Evolutionary conservation across 2,329 filamentous ascomycete species (phyloP).

Genomic region (Alternaria sp.): DNA sequence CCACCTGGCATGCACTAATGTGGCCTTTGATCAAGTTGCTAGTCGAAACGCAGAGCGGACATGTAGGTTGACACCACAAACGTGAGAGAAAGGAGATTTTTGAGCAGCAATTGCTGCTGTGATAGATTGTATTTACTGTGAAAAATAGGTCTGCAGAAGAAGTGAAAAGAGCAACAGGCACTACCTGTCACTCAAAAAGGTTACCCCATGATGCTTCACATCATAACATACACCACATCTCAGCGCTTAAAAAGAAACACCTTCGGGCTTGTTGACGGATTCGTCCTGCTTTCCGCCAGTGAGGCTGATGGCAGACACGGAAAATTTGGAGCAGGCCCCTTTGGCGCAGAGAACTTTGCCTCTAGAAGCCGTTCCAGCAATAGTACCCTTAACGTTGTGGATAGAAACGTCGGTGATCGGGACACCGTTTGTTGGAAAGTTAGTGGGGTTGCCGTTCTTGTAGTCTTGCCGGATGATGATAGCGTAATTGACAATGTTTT

Average conservation of each 20-base stretch:
- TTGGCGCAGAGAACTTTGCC: slow-evolving; percentile 66
- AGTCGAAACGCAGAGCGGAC: not conserved
- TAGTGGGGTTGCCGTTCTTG: no score
- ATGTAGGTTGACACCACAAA: not conserved
- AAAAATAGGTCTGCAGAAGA: slow-evolving; percentile 2
- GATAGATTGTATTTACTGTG: not conserved
- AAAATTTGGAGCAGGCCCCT: slow-evolving; percentile 64
- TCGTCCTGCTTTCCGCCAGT: slow-evolving; percentile 51
- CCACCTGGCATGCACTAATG: no score
- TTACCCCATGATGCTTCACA: not conserved
- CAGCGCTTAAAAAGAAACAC: slow-evolving; percentile 45
- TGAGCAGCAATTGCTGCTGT: not conserved
- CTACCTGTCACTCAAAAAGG: not conserved
- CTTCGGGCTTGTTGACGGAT: slow-evolving; percentile 49
- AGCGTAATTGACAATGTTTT: slow-evolving; percentile 59
- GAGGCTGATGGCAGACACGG: slow-evolving; percentile 58
- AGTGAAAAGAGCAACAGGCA: slow-evolving; percentile 2
- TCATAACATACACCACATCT: not conserved
- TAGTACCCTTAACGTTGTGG: slow-evolving; percentile 53
- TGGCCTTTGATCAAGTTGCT: not conserved
- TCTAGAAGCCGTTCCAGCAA: slow-evolving; percentile 46
- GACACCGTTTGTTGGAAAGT: slow-evolving; percentile 57
- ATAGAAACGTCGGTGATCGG: slow-evolving; percentile 58
- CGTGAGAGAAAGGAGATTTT: not conserved
- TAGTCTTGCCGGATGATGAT: slow-evolving; percentile 64